Conservation (phyloP, 2,329 filamentous ascomycete species). For the Colletotrichum musae region DNA sequence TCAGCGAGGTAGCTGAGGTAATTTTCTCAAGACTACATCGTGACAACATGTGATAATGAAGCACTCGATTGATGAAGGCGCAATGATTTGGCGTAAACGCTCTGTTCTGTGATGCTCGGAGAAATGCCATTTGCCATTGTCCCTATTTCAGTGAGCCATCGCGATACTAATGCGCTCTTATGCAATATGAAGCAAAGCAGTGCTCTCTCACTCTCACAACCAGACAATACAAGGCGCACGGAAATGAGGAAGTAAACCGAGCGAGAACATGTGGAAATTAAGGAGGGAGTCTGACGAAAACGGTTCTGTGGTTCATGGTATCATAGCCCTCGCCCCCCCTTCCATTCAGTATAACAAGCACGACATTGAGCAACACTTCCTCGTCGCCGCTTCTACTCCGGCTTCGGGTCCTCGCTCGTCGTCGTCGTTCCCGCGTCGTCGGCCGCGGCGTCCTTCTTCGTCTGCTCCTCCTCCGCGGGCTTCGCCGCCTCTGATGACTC, state of each 20-base stretch:
- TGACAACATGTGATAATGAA: too few species aligned
- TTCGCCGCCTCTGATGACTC: neutral
- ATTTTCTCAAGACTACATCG: neutral
- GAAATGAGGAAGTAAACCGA: neutral
- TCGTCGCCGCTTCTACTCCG: neutral
- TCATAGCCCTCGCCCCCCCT: slow-evolving; percentile 19
- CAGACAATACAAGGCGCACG: too few species aligned
- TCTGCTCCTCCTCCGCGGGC: slow-evolving; percentile 27
- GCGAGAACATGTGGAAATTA: neutral
- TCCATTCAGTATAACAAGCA: neutral
- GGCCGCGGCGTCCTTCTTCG: neutral
- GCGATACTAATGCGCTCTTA: too few species aligned
- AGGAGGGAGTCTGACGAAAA: neutral
- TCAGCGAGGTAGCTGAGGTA: neutral
- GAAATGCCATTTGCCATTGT: too few species aligned
- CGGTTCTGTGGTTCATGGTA: slow-evolving; percentile 30
- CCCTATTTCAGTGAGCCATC: too few species aligned
- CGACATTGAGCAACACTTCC: neutral
- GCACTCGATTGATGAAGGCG: too few species aligned
- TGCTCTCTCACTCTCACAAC: too few species aligned
- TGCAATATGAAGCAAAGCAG: too few species aligned
- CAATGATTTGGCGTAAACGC: too few species aligned
- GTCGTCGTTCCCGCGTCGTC: neutral
- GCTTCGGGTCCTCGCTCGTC: neutral
- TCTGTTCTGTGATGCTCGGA: too few species aligned